Evolutionary conservation across 2,329 filamentous ascomycete genomes (phyloP), one percentile per base, ranked within the genome.

Genomic region (Fusarium sp.): DNA sequence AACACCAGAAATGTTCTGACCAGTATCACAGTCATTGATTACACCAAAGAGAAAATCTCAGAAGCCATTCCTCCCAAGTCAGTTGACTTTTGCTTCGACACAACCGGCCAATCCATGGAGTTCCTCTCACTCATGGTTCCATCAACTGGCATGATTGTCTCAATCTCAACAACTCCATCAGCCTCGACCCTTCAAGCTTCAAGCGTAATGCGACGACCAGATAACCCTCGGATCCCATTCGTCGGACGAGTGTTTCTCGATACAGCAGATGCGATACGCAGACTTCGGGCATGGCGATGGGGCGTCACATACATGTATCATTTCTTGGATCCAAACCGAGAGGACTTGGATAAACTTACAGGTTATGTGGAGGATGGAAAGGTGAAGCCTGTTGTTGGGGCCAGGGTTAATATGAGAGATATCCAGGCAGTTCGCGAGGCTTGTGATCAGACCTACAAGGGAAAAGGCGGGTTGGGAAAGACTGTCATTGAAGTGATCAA

Each of bases 1-100:
- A 5, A 1, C 20, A 7, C 0, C 2, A 47, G 7, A 10, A 2
- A 6, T 15, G 1, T n/a, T 1, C 31, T 59, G 0, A 51, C 20
- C 3, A 1, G 1, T 7, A 7, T 1, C 12, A 20, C 5, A 53
- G 56, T 59, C 13, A 53, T 59, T 4, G 56, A 59, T 6, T 59
- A 59, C 3, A 60, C 57, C 1, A 60, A 60, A 1, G 1, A 60
- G 2, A 60, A 33, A 2, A 0, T 41, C 2, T 7, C 28, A 0
- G 30, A 42, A 1, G 18, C 36, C 15, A 16, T 60, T 20, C 36
- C 47, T n/a, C 6, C 36, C 1, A 53, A 26, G 15, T 61, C 58
- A 0, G 24, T 61, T 11, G 58, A 56, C 13, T 61, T 61, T 4
- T 56, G 31, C 5, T 56, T 56, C 22, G 58, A 61, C 1, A 56